phyloP scores from a whole-genome alignment of 352 stramenopile species.

The Pythium guiyangense region DNA sequence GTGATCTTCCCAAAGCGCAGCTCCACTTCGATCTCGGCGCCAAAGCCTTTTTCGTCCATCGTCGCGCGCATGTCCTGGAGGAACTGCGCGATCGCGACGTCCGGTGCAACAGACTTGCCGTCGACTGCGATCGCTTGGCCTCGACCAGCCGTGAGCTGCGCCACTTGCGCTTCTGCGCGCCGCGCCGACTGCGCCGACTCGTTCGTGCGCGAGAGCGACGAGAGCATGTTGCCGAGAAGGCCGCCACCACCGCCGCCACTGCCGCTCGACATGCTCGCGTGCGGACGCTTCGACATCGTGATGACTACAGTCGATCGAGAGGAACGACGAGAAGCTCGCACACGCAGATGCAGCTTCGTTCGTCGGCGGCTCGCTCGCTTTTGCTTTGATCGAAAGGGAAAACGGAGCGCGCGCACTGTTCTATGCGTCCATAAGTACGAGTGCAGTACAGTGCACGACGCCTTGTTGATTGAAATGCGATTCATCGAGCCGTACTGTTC shows the following conservation, averaged over 20 bases:
- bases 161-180: constrained; percentile 69
- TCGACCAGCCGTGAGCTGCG: constrained; percentile 64
- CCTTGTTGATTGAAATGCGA: too few species aligned
- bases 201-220: constrained; percentile 69
- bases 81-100: constrained; percentile 77
- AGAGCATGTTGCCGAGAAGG: constrained; percentile 65
- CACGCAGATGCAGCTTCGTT: too few species aligned
- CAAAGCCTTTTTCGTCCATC: constrained; percentile 78
- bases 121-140: constrained; percentile 73
- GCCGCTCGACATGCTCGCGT: constrained; percentile 35
- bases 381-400: background rate
- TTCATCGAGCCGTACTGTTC: background rate
- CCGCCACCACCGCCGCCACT: constrained; percentile 19
- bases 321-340: too few species aligned
- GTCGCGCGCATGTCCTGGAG: constrained; percentile 68
- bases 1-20: constrained; percentile 81
- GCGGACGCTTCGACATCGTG: constrained; percentile 63
- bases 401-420: background rate
- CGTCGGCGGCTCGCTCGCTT: too few species aligned
- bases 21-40: constrained; percentile 78
- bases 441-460: too few species aligned
- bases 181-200: constrained; percentile 68
- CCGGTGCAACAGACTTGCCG: constrained; percentile 54
- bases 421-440: background rate
- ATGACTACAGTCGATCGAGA: too few species aligned